phyloP scores from a whole-genome alignment of 371 early-diverging fungal genomes.

The Rhizopus microsporus region DNA sequence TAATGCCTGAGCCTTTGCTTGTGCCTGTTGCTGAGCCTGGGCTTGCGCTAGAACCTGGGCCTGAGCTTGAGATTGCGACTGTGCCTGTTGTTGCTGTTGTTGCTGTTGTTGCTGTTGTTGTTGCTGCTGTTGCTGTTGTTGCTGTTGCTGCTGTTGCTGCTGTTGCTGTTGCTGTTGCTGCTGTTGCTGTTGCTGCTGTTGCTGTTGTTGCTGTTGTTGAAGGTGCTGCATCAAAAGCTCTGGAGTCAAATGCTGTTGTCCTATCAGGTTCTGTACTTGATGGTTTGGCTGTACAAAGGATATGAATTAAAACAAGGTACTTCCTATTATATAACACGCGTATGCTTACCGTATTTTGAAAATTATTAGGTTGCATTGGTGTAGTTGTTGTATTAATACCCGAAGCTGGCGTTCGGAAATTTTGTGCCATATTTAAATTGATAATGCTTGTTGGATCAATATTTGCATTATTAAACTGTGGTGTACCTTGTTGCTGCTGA shows the following conservation, averaged over 20 bases:
- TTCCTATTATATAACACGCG: background rate
- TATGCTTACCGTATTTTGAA: conserved; percentile 7
- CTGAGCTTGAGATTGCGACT: conserved; percentile 1
- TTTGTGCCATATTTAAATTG: conserved; percentile 12
- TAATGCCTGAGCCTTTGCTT: conserved; percentile 11
- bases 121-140: conserved; percentile 9
- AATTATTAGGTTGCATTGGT: conserved; percentile 23
- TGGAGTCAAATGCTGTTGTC: conserved; percentile 20
- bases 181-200: conserved; percentile 13
- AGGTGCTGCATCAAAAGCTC: conserved; percentile 29
- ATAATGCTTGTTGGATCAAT: conserved; percentile 1
- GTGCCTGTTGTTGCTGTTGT: conserved; percentile 9
- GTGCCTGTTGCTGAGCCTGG: conserved; percentile 14
- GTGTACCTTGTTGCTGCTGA: conserved; percentile 10
- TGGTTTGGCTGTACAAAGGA: background rate
- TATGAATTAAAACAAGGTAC: background rate
- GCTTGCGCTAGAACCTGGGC: conserved; percentile 21
- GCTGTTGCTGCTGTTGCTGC: conserved; percentile 7
- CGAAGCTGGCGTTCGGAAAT: conserved; percentile 24
- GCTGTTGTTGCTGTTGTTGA: conserved; percentile 23
- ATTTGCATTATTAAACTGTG: background rate
- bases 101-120: conserved; percentile 7
- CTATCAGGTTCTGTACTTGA: background rate
- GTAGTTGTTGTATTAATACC: conserved; percentile 13
- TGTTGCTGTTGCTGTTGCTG: conserved; percentile 11